Evolutionary conservation across 2,329 filamentous ascomycete species (phyloP).

Genomic region (Volutella citrinella): DNA sequence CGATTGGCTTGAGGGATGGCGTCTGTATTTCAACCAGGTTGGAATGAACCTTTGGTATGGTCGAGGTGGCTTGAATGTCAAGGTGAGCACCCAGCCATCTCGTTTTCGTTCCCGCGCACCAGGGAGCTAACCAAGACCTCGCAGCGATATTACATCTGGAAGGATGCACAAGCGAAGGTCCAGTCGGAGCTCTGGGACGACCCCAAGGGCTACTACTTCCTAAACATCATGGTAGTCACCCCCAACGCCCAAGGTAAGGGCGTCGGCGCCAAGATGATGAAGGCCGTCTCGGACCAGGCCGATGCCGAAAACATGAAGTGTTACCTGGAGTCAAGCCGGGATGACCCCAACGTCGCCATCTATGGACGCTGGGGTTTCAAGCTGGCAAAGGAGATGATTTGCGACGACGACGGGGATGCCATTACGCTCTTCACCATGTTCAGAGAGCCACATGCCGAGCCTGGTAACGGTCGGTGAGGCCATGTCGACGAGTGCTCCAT

Average conservation of each 20-base stretch:
- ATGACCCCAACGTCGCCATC: constrained; percentile 66
- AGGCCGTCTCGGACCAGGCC: constrained; percentile 59
- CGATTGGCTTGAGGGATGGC: constrained; percentile 61
- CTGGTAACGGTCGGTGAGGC: too few species aligned
- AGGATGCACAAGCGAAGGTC: constrained; percentile 58
- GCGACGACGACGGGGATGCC: constrained; percentile 57
- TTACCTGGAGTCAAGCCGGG: constrained; percentile 69
- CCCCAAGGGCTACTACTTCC: constrained; percentile 68
- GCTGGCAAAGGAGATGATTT: constrained; percentile 62
- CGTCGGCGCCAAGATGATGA: constrained; percentile 62
- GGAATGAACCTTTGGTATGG: constrained; percentile 67
- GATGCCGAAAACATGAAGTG: constrained; percentile 63
- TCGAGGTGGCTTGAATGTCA: constrained; percentile 64
- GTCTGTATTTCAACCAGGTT: constrained; percentile 64
- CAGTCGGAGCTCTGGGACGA: constrained; percentile 64
- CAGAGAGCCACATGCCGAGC: constrained; percentile 42
- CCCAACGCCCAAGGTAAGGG: constrained; percentile 64
- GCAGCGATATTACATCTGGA: constrained; percentile 70
- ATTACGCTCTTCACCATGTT: constrained; percentile 52
- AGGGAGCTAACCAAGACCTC: not conserved
- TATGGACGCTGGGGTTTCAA: constrained; percentile 69
- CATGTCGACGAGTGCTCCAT: too few species aligned
- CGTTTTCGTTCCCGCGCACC: not conserved
- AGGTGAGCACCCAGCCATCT: constrained; percentile 32
- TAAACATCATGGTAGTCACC: constrained; percentile 70